phyloP scores from a whole-genome alignment of 371 early-diverging fungal species.

The Mortierella sp. region DNA sequence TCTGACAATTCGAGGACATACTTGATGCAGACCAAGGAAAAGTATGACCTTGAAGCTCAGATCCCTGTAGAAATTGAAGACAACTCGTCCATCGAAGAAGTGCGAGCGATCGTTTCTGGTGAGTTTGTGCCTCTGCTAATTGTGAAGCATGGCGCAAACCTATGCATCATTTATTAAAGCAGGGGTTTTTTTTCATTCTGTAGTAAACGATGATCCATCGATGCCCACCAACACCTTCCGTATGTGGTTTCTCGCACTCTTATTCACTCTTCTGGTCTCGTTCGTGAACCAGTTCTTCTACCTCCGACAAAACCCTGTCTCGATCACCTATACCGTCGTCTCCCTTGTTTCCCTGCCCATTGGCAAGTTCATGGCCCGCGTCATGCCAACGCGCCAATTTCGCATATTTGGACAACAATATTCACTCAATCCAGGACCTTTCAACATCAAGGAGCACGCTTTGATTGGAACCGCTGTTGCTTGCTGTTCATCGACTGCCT shows the following conservation, averaged over 20 bases:
- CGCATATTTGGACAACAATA: conserved; percentile 60
- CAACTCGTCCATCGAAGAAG: conserved; percentile 78
- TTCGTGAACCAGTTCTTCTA: conserved; percentile 82
- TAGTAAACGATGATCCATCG: conserved; percentile 66
- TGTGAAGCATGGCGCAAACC: no score
- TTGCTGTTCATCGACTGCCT: conserved; percentile 63
- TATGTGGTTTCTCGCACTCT: conserved; percentile 71
- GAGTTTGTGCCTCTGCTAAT: conserved; percentile 16
- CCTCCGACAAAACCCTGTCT: conserved; percentile 73
- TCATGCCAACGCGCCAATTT: conserved; percentile 59
- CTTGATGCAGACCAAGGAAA: neutral
- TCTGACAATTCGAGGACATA: neutral
- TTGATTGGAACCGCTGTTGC: conserved; percentile 61
- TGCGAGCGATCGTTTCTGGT: conserved; percentile 69
- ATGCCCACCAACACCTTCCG: conserved; percentile 78
- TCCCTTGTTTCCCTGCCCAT: conserved; percentile 71
- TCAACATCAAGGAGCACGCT: conserved; percentile 81
- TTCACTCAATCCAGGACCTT: conserved; percentile 74
- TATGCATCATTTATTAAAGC: neutral
- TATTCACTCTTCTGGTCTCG: conserved; percentile 68
- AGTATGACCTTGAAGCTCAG: conserved; percentile 23
- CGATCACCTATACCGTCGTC: conserved; percentile 66
- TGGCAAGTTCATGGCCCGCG: conserved; percentile 69
- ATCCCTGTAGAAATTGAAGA: conserved; percentile 42
- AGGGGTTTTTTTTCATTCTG: neutral